These are phyloP conservation scores for Phytophthora agathidicida DNA, from an alignment of 352 stramenopile genomes.

Conservation along the genomic window DNA sequence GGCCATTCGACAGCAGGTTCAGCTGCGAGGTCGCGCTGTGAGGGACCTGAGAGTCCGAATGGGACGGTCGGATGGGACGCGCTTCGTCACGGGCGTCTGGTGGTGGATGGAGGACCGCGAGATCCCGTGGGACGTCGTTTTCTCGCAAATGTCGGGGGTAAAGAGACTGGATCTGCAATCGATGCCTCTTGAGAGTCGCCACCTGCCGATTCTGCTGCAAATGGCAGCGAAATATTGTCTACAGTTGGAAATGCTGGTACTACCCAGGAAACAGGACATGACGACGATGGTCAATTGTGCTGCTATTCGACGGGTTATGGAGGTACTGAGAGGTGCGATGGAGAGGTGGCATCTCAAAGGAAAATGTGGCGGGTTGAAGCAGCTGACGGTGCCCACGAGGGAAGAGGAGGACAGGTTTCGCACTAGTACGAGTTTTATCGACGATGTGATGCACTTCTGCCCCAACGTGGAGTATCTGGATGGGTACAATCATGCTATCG, in stretches of 20 bases:
- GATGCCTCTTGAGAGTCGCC: slow-evolving; percentile 38
- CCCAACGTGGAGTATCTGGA: slow-evolving; percentile 43
- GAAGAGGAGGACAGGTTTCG: slow-evolving; percentile 21
- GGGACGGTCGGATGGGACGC: slow-evolving; percentile 30
- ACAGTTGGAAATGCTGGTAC: slow-evolving; percentile 35
- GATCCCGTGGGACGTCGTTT: slow-evolving; percentile 30
- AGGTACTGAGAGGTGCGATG: slow-evolving; percentile 34
- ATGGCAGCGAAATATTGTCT: slow-evolving; percentile 35
- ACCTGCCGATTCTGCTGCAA: slow-evolving; percentile 30
- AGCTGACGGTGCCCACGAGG: slow-evolving; percentile 38
- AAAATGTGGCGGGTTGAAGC: slow-evolving; percentile 37
- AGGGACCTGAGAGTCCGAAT: slow-evolving; percentile 42
- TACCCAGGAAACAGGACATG: slow-evolving; percentile 32
- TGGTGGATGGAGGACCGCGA: slow-evolving; percentile 43
- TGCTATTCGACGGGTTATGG: slow-evolving; percentile 21
- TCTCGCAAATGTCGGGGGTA: slow-evolving; percentile 25
- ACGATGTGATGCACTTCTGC: slow-evolving; percentile 41
- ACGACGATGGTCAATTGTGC: slow-evolving; percentile 9
- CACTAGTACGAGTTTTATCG: slow-evolving; percentile 36
- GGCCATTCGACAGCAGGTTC: slow-evolving; percentile 14
- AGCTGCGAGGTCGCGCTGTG: slow-evolving; percentile 33
- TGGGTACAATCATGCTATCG: slow-evolving; percentile 35
- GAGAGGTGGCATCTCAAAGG: slow-evolving; percentile 38
- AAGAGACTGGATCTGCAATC: slow-evolving; percentile 33
- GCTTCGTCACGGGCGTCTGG: slow-evolving; percentile 34